A percentile compares a stretch with the other conserved stretches of the same genome.
These are phyloP conservation scores for Desmodesmus armatus DNA, from an alignment of 139 green algal species.

Conservation along the genomic window DNA sequence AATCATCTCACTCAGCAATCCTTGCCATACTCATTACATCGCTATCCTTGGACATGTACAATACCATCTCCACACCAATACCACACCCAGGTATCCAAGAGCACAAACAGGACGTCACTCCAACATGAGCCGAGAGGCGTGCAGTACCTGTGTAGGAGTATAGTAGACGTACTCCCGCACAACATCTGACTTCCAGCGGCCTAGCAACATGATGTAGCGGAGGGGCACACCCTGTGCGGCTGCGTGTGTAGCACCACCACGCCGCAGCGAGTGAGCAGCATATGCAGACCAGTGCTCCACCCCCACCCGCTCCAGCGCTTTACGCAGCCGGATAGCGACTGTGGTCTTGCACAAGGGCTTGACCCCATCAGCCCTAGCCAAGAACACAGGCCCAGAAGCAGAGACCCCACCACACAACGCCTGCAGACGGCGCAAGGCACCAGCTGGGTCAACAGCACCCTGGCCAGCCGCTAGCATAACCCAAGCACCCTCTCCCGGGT, in stretches of 20 bases:
- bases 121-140: background rate
- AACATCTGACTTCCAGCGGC: conserved; percentile 31
- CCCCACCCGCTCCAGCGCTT: background rate
- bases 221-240: background rate
- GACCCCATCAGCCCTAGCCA: background rate
- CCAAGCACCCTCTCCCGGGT: conserved; percentile 26
- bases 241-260: conserved; percentile 17
- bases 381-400: background rate
- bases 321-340: background rate
- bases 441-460: background rate
- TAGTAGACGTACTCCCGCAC: conserved; percentile 26
- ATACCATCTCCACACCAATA: too few relatives aligned
- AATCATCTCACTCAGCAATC: too few relatives aligned
- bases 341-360: background rate
- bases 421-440: background rate
- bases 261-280: conserved; percentile 5
- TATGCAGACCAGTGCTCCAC: background rate
- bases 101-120: too few relatives aligned
- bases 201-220: conserved; percentile 11
- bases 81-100: too few relatives aligned
- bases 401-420: background rate
- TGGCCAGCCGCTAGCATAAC: background rate
- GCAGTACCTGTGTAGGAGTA: background rate
- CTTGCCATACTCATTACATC: too few relatives aligned
- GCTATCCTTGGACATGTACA: too few relatives aligned